Percentiles rank a stretch among this genome's conserved stretches.
These are phyloP conservation scores for Coemansia sp. DNA, from an alignment of 192 early-diverging fungal genomes.

Conservation along the genomic window DNA sequence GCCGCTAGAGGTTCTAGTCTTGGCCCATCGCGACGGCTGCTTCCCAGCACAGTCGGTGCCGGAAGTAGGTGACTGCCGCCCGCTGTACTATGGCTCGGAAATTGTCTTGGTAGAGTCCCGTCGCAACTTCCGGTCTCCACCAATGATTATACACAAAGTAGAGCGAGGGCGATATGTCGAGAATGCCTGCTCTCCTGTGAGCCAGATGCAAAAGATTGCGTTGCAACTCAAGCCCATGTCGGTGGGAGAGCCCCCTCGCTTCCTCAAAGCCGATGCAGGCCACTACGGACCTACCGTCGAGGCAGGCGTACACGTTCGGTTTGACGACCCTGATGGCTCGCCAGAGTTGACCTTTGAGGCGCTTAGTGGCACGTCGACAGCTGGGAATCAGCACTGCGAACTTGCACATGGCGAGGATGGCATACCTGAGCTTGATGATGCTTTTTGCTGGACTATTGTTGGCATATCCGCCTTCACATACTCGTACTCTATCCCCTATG, in stretches of 20 bases:
- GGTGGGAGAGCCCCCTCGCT: constrained; percentile 26
- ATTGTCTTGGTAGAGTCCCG: constrained; percentile 66
- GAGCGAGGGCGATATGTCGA: constrained; percentile 69
- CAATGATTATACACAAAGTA: constrained; percentile 74
- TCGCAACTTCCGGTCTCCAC: constrained; percentile 64
- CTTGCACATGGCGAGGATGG: neutral
- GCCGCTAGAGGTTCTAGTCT: constrained; percentile 41
- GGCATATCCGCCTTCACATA: constrained; percentile 64
- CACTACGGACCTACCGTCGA: constrained; percentile 31
- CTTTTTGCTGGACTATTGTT: constrained; percentile 84
- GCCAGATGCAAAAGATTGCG: constrained; percentile 85
- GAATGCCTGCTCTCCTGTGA: constrained; percentile 65
- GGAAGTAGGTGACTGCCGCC: constrained; percentile 1
- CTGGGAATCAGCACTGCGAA: too few species aligned
- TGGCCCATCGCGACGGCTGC: constrained; percentile 7
- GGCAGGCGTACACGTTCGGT: constrained; percentile 8
- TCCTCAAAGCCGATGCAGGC: constrained; percentile 38
- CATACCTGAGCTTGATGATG: constrained; percentile 64
- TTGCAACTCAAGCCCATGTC: constrained; percentile 46
- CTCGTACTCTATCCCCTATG: constrained; percentile 28
- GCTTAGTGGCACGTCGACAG: constrained; percentile 17
- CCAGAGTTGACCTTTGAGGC: constrained; percentile 51
- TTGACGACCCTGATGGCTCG: constrained; percentile 48
- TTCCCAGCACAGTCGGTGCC: neutral
- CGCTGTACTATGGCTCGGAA: constrained; percentile 67